These are phyloP conservation scores for Iberis pinnata DNA, from an alignment of 345 rosid genomes.

Conservation along the genomic window DNA sequence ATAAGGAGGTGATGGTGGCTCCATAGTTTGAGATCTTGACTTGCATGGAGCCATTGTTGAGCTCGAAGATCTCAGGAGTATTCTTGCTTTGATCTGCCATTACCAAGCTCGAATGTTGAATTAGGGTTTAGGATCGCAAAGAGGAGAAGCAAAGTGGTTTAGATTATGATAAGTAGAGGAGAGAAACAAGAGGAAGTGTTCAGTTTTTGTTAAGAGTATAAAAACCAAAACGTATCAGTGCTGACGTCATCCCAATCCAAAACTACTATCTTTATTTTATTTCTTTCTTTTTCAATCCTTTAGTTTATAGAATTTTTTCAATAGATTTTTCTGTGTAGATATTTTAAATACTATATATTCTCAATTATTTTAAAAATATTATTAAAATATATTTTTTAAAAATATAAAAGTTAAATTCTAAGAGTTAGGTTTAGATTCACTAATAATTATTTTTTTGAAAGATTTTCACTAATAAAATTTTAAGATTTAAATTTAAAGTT, in stretches of 20 bases:
- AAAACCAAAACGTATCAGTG: constrained; percentile 7
- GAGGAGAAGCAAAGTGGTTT: not conserved
- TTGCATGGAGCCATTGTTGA: constrained; percentile 68
- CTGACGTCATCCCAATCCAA: constrained; percentile 21
- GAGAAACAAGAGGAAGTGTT: constrained; percentile 20
- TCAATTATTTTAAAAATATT: too few relatives aligned
- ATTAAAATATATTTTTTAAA: too few relatives aligned
- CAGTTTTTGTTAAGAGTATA: constrained; percentile 2
- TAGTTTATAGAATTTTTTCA: too few relatives aligned
- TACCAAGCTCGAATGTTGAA: not conserved
- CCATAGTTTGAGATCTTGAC: constrained; percentile 74
- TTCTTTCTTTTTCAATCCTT: not conserved
- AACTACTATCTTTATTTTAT: not conserved
- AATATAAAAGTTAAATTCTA: too few relatives aligned
- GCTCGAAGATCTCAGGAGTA: constrained; percentile 58
- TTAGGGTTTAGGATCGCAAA: constrained; percentile 9
- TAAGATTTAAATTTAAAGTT: too few relatives aligned
- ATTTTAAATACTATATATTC: too few relatives aligned
- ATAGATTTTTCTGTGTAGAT: too few relatives aligned
- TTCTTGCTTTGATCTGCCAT: constrained; percentile 56
- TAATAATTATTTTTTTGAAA: too few relatives aligned
- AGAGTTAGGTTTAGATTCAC: too few relatives aligned
- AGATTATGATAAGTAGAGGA: not conserved
- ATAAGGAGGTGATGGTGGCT: constrained; percentile 72
- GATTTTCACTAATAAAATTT: too few relatives aligned